Evolutionary conservation across 495 filamentous ascomycete genomes (phyloP), one percentile per base, ranked within the genome.

Genomic region (Xylaria acuta): DNA sequence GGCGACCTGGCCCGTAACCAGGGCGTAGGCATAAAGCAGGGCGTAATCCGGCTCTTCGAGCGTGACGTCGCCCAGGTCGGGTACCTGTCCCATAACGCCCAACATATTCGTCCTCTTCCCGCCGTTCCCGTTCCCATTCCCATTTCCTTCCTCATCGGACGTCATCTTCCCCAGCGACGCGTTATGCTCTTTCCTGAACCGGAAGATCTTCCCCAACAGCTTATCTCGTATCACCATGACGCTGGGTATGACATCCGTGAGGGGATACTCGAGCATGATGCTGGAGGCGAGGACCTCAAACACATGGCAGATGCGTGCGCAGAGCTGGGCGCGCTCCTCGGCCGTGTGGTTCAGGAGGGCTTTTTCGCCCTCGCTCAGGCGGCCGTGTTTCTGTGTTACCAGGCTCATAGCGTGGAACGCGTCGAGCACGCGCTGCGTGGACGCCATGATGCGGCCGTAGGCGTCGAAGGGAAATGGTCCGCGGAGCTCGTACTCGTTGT

Each of bases 361-460:
- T 58, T 90, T 86, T 80, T 98, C 96, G 1, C 94, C 94, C 60
- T 92, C 89, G 16, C 89, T 94, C 22, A 93, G 88, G 40, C 87
- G 88, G 12, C 92, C 86, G 62, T 93, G 92, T 78, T 95, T 95
- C 80, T 92, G 84, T 71, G 97, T 93, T 74, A 97, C 90, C 3
- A 97, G 89, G 75, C 95, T 97, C 92, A 99, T 97, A 47, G 95
- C 93, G 78, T 97, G 92, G 79, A 98, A 97, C 32, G 92, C 90
- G 81, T 98, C 94, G 16, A 98, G 88, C 80, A 97, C 93, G 51
- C 89, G 89, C 54, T 91, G 88, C 2, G 95, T 97, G 36, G 92
- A 91, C 18, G 88, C 87, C 75, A 97, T 86, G 54, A 98, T 90
- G 34, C 89, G 88, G 20, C 87, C 85, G 72, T 94, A 93, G 43